Conservation (phyloP, 2,329 filamentous ascomycete species). For the Phialocephala subalpina region DNA sequence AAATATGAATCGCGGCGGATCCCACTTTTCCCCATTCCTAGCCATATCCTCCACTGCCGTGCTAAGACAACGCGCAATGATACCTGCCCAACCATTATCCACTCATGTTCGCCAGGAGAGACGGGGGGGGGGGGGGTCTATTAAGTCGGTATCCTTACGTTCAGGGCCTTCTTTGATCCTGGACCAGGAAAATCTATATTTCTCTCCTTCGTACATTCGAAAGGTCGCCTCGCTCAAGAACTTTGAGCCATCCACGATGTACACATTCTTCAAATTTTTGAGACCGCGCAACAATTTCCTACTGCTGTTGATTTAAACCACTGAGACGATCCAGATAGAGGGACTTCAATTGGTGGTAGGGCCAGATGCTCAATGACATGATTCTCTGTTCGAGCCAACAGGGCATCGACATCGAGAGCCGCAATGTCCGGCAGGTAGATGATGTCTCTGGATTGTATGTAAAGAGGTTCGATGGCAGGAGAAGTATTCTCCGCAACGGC, state of each 20-base stretch:
- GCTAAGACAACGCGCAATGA: not conserved
- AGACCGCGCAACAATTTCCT: not conserved
- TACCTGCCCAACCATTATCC: not conserved
- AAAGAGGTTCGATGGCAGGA: not conserved
- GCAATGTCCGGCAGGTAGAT: conserved; percentile 9
- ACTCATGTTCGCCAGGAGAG: not conserved
- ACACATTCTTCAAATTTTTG: conserved; percentile 3
- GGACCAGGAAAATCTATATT: not conserved
- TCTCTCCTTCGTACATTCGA: not conserved
- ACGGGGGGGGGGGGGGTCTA: no score
- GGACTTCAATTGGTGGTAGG: conserved; percentile 1
- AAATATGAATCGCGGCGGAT: conserved; percentile 4
- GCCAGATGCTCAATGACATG: conserved; percentile 4
- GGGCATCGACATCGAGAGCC: not conserved
- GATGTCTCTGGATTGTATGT: not conserved
- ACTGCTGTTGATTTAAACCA: not conserved
- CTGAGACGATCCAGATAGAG: not conserved
- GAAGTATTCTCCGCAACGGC: no score
- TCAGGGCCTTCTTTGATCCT: not conserved
- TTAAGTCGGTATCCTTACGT: not conserved
- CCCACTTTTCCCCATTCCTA: not conserved
- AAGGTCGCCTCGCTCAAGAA: not conserved
- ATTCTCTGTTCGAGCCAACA: conserved; percentile 4
- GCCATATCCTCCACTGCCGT: not conserved
- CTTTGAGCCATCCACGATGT: not conserved